phyloP scores from a whole-genome alignment of 208 protist genomes.

The Acanthamoeba polyphaga region DNA sequence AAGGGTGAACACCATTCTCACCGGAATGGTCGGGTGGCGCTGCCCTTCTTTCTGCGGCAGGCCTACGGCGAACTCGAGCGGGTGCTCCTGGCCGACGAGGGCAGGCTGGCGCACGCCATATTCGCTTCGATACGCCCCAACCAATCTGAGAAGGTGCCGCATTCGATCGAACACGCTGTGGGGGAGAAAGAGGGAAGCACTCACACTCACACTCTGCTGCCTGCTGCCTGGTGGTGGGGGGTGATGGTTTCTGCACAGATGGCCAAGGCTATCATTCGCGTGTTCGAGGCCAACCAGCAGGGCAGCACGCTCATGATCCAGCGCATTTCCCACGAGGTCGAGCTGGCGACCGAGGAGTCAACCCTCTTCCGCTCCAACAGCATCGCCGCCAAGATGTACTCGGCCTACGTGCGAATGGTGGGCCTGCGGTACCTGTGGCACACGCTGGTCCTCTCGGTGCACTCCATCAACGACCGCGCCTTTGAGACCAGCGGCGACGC shows the following conservation, averaged over 20 bases:
- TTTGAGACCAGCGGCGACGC: neutral
- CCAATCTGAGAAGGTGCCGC: neutral
- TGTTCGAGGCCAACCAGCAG: constrained; percentile 54
- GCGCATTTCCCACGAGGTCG: constrained; percentile 38
- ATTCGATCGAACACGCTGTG: no score
- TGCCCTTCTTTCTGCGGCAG: neutral
- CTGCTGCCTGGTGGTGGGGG: neutral
- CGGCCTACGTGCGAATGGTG: constrained; percentile 55
- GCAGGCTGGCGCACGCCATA: neutral
- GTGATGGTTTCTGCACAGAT: neutral
- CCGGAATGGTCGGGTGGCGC: no score
- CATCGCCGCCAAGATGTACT: constrained; percentile 73
- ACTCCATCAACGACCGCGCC: constrained; percentile 57
- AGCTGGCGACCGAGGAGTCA: neutral
- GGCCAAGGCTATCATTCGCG: neutral
- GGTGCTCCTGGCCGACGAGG: constrained; percentile 6
- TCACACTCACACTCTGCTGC: neutral
- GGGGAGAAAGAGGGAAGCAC: no score
- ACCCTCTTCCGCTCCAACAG: constrained; percentile 74
- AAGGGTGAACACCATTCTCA: neutral
- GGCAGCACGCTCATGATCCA: neutral
- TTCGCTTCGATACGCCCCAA: neutral
- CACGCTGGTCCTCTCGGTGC: constrained; percentile 35
- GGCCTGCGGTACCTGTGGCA: constrained; percentile 69
- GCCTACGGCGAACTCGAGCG: neutral